phyloP scores from a whole-genome alignment of 139 green algal species.

The Gonium pectorale region DNA sequence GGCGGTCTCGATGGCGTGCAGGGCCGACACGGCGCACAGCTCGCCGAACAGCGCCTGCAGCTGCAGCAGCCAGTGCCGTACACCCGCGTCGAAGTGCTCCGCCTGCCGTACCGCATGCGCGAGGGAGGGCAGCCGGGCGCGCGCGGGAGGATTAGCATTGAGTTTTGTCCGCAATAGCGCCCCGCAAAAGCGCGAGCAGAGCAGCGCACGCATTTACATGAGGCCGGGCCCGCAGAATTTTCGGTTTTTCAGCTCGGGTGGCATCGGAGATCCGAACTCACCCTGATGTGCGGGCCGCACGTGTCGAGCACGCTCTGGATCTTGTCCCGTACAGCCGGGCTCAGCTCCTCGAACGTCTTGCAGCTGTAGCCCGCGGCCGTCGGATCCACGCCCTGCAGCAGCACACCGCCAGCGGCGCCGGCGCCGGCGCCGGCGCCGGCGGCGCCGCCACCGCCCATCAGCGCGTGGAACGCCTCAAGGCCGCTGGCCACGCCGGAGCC shows the following conservation, averaged over 20 bases:
- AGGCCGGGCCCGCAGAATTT: too few species aligned
- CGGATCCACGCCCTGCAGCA: slow-evolving; percentile 5
- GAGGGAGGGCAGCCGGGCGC: too few species aligned
- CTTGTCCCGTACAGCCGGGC: slow-evolving; percentile 21
- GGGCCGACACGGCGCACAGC: slow-evolving; percentile 37
- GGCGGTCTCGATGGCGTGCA: slow-evolving; percentile 47
- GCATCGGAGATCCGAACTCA: too few species aligned
- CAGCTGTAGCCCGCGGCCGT: slow-evolving; percentile 15
- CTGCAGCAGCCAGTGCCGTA: slow-evolving; percentile 59
- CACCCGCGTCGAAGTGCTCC: slow-evolving; percentile 58
- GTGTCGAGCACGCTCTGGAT: slow-evolving; percentile 38
- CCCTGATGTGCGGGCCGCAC: slow-evolving; percentile 33
- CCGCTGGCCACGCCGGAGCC: background rate
- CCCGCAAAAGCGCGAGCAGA: too few species aligned
- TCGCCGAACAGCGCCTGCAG: slow-evolving; percentile 53
- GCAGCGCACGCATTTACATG: too few species aligned
- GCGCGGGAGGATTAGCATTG: too few species aligned
- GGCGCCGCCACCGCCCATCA: slow-evolving; percentile 2
- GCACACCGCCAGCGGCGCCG: background rate
- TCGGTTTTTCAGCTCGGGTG: too few species aligned
- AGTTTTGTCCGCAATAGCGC: too few species aligned
- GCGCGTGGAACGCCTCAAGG: slow-evolving; percentile 18
- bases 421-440: background rate
- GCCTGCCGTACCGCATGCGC: slow-evolving; percentile 42
- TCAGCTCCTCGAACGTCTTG: slow-evolving; percentile 37